Base-by-base conservation (phyloP, 805 yeast genomes). In the Candida sphagnicola region DNA sequence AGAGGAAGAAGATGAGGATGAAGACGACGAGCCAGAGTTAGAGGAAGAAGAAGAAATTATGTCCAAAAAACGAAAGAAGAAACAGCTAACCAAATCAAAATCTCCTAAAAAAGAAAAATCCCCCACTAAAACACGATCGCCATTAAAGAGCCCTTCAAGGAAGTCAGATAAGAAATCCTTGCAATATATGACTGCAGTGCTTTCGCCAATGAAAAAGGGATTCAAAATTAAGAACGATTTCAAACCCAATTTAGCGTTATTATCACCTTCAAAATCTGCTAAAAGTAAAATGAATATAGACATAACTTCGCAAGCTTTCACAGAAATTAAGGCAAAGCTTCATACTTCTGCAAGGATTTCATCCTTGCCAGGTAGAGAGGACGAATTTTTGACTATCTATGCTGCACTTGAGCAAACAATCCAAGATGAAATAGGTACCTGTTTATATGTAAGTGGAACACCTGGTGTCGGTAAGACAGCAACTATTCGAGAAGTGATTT, bases 381-480 rank as follows among this genome's bases (percentile, higher is more conserved):
- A 75, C 15, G 95, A 93, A 56, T 89, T 83, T 54, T 75, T 80
- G 8, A 75, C 80, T 39, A 65, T 93, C 4, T 86, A 80, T 56
- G 54, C 76, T 31, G 77, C 79, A 30, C 57, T 93, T 3, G 89
- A 88, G 49, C 71, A 78, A 32, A 85, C 95, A 0, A 76, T 91
- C 24, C 71, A 71, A 34, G 74, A 82, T 12, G 75, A 77, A 30
- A 74, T 83, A 1, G 97, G 98, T 0, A 75, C 90, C 5, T 87
- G 96, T 47, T 61, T 93, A 4, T 93, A 90, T 55, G 80, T 93
- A 8, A 87, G 96, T 59, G 99, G 99, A 3, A 88, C 96, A 0
- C 99, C 99, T 0, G 99, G 99, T 6, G 91, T 95, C 2, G 99
- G 99, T 10, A 93, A 93, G 56, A 91, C 99, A 0, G 93, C 95